A percentile compares a stretch with the other conserved stretches of the same genome.
These are phyloP conservation scores for Trametes elegans DNA, from an alignment of 768 basidiomycete species.

Conservation along the genomic window DNA sequence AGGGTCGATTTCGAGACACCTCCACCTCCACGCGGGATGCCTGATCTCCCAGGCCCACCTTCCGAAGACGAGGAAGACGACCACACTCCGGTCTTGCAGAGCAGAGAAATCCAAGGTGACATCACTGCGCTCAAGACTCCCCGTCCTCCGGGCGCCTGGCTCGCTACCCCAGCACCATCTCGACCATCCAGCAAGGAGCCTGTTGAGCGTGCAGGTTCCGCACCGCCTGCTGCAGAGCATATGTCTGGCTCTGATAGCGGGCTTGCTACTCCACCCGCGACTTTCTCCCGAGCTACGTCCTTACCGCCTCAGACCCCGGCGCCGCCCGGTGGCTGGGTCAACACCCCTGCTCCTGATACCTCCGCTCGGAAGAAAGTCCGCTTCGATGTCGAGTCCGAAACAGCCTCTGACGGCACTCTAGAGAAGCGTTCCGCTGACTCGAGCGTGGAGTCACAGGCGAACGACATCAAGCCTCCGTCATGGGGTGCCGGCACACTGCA, in stretches of 20 bases:
- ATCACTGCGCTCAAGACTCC: slow-evolving; percentile 43
- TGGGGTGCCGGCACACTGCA: neutral
- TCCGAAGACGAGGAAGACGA: slow-evolving; percentile 49
- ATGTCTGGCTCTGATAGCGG: slow-evolving; percentile 3
- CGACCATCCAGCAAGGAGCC: slow-evolving; percentile 17
- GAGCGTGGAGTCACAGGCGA: slow-evolving; percentile 3
- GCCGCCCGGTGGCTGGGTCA: slow-evolving; percentile 65
- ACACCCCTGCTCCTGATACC: slow-evolving; percentile 28
- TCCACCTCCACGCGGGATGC: slow-evolving; percentile 58
- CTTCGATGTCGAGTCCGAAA: slow-evolving; percentile 52
- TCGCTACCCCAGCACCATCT: slow-evolving; percentile 36
- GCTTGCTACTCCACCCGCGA: slow-evolving; percentile 23
- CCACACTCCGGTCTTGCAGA: slow-evolving; percentile 27
- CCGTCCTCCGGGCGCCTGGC: slow-evolving; percentile 46
- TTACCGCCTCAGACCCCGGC: slow-evolving; percentile 57
- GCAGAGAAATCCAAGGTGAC: slow-evolving; percentile 22
- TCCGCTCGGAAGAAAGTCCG: slow-evolving; percentile 55
- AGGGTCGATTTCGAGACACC: slow-evolving; percentile 57
- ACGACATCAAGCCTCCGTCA: neutral
- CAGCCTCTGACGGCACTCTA: slow-evolving; percentile 24
- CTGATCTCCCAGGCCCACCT: slow-evolving; percentile 66
- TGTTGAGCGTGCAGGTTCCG: slow-evolving; percentile 15
- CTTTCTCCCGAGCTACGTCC: slow-evolving; percentile 48
- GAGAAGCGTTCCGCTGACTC: slow-evolving; percentile 9
- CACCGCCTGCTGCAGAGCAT: slow-evolving; percentile 16